Base-by-base conservation (phyloP, 768 basidiomycete genomes). In the Cytidiella melzeri region DNA sequence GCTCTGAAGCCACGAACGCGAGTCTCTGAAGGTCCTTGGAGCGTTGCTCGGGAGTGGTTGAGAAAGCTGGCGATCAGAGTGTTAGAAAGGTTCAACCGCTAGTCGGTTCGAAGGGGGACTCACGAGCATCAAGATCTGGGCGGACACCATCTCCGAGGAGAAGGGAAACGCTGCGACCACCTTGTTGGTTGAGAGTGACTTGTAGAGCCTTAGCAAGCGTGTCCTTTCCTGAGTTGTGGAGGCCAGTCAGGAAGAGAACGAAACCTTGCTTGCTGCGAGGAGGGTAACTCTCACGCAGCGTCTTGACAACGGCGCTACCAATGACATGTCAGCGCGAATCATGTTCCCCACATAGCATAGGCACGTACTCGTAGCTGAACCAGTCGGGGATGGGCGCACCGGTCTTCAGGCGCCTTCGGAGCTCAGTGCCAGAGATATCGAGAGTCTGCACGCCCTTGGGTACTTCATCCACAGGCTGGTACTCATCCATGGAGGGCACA, bases 341-440 rank as follows among this genome's bases (percentile, higher is more conserved):
- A 7, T n/a, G n/a, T 7, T 34, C 9, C 7, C 7, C 7, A 12
- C 41, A 41, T 12, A 45, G 38, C 5, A 26, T 39, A 12, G 23
- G n/a, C 5, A 73, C 87, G 56, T 61, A 92, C 82, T 91, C 89
- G 64, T 99, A 99, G 59, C 91, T 94, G 76, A 99, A 98, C 96
- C 96, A 99, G 63, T 98, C 92, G 36, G 96, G 96, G 64, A 98
- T 99, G 20, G 87, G 73, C 27, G 90, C 89, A 18, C 96, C 95
- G 0, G 89, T 92, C 69, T 81, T 84, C 43, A 99, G 73, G 36
- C 95, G 83, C 57, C 77, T 82, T 48, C 96, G 78, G 40, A 99
- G 79, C 68, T 99, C 96, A n/a, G 95, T 98, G 30, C 96, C 96
- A n/a, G 92, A 95, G 58, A 99, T 98, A 65, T 98, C 89, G 45